A percentile compares a stretch with the other conserved stretches of the same genome.
phyloP scores from a whole-genome alignment of 2,329 filamentous ascomycete species.

The Aspergillus fumigatus region DNA sequence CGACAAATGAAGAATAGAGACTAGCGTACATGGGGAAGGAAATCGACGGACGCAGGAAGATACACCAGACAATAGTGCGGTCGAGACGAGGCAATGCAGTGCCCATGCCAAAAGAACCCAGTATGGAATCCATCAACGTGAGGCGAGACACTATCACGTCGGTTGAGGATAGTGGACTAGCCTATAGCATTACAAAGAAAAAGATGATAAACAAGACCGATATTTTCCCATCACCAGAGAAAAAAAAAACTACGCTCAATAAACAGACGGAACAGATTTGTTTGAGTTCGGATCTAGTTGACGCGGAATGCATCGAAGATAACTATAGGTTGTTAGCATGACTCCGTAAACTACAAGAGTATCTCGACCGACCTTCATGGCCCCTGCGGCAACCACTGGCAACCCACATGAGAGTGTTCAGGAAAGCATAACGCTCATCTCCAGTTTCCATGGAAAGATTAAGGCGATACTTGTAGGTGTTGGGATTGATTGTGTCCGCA shows the following conservation, averaged over 20 bases:
- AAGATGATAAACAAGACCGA: conserved; percentile 8
- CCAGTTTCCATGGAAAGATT: conserved; percentile 47
- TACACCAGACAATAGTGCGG: background rate
- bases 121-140: background rate
- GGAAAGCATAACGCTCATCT: conserved; percentile 46
- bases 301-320: conserved; percentile 26
- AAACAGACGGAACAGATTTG: conserved; percentile 16
- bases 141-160: background rate
- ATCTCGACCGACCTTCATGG: conserved; percentile 38
- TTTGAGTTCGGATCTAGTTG: conserved; percentile 16
- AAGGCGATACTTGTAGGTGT: conserved; percentile 47
- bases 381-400: conserved; percentile 46
- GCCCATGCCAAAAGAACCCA: background rate
- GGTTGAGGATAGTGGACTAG: background rate
- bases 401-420: conserved; percentile 49
- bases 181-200: background rate
- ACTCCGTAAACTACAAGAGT: background rate
- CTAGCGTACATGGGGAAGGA: background rate
- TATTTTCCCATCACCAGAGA: conserved; percentile 18
- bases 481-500: conserved; percentile 45
- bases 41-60: background rate
- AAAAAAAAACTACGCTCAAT: conserved; percentile 21
- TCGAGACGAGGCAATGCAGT: background rate
- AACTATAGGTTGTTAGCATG: conserved; percentile 15
- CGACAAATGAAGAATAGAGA: background rate